Base-by-base conservation (phyloP, 2,329 filamentous ascomycete genomes). In the Epichloe bromicola region DNA sequence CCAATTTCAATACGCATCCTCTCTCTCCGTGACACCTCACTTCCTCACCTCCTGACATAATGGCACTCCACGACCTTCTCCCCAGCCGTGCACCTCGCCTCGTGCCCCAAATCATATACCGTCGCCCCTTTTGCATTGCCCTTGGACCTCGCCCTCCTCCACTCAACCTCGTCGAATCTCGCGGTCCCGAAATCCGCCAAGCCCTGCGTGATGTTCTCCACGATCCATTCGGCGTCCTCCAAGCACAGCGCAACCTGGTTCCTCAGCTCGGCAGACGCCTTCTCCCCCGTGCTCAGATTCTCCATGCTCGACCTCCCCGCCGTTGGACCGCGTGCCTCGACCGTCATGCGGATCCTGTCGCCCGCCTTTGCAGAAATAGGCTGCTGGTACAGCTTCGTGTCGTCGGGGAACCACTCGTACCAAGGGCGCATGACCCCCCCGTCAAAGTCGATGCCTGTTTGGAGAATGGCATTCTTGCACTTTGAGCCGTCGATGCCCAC, bases 211-310 rank as follows among this genome's bases (percentile, higher is more conserved):
- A 15, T 33, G 19, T 48, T 39, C 23, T 48, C 46, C 17, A 48
- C 46, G n/a, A 48, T 39, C 46, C 36, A 48, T 33, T 48, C 46
- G n/a, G 46, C 46, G 36, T 48, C 36, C n/a, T 23, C 20, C 17
- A 39, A 20, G 23, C 46, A 48, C 10, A 48, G 36, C 36, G 33
- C 12, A 8, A 17, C 20, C 19, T 26, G 19, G 34, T 48, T 34
- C 19, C 20, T 23, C 36, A 39, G 20, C 34, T 19, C n/a, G 20
- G 43, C 39, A 26, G 14, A 15, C 39, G 37, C 10, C 48, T 42
- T 34, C 46, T 39, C 39, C 38, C 48, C 48, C 39, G 39, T 49
- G n/a, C 36, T 43, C 23, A 49, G 26, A 26, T 49, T 49, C 48
- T 49, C 48, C 39, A 49, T 4, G 14, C 15, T 49, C 20, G 26